Evolutionary conservation across 306 rosid species (phyloP), one percentile per base, ranked within the genome.

Genomic region (Luffa aegyptiaca): DNA sequence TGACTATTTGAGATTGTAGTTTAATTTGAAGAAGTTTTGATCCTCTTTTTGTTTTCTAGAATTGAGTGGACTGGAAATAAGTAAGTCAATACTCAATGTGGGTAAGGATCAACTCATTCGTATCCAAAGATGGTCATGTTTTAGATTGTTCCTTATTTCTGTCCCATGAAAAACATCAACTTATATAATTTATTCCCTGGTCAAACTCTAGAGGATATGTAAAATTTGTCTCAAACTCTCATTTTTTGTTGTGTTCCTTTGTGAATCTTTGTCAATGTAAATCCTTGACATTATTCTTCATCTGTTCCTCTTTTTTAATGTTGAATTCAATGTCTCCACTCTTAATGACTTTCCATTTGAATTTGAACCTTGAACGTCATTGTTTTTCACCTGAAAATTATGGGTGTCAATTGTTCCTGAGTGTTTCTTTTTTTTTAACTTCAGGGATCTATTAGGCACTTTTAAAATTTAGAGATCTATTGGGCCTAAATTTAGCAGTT

Each of bases 111-210:
- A n/a, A n/a, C n/a, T n/a, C n/a, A n/a, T n/a, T n/a, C n/a, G n/a
- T n/a, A n/a, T n/a, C n/a, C n/a, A n/a, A n/a, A n/a, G n/a, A n/a
- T n/a, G n/a, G n/a, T n/a, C n/a, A n/a, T n/a, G n/a, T n/a, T n/a
- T n/a, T n/a, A 31, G 31, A 61, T 81, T 83, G 85, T 56, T 85
- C 73, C 35, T 81, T 53, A 63, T 14, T 80, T 10, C 51, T 76
- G 63, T 41, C 21, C 44, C 20, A 64, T 63, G 39, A 64, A 82
- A 26, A 56, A n/a, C 79, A 80, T 66, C 46, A 17, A 75, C 58
- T 75, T 10, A 52, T 36, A 75, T 75, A 75, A 75, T 51, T 75
- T 75, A 75, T 17, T 75, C 64, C 63, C 63, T 75, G 35, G 0
- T 17, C 31, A 51, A 52, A 33, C 76, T 70, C 6, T 35, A 9